A percentile compares a stretch with the other conserved stretches of the same genome.
Conservation (phyloP, 2,329 filamentous ascomycete species). For the Dendrostoma leiphaemia region DNA sequence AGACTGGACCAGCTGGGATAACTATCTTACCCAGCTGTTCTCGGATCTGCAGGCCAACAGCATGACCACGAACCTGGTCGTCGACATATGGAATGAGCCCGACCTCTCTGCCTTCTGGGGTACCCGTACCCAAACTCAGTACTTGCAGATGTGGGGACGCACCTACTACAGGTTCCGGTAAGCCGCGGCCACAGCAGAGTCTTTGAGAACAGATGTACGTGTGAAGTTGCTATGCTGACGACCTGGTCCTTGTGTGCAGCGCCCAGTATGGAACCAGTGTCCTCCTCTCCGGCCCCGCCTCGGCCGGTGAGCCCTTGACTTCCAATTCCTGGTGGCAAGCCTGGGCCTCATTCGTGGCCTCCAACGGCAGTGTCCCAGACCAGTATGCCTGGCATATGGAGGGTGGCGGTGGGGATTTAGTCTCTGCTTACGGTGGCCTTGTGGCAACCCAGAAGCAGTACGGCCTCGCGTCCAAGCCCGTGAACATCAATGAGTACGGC, state of each 20-base stretch:
- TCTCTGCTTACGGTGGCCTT: conserved; percentile 27
- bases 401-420: conserved; percentile 28
- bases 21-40: conserved; percentile 38
- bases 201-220: too few relatives aligned
- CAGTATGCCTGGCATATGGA: conserved; percentile 43
- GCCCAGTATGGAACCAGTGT: conserved; percentile 17
- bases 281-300: conserved; percentile 38
- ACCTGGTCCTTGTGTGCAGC: too few relatives aligned
- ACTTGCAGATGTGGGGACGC: conserved; percentile 34
- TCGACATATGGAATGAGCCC: conserved; percentile 56
- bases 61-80: conserved; percentile 35
- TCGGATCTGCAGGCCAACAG: conserved; percentile 33
- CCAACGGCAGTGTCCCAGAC: conserved; percentile 38
- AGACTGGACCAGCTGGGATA: conserved; percentile 44
- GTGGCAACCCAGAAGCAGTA: conserved; percentile 25
- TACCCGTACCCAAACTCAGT: conserved; percentile 37
- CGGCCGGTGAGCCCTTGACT: conserved; percentile 30
- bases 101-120: conserved; percentile 38
- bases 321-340: conserved; percentile 39
- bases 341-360: conserved; percentile 32
- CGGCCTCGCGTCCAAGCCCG: conserved; percentile 29
- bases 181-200: neutral
- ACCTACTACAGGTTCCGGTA: conserved; percentile 30
- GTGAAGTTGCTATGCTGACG: neutral
- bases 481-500: conserved; percentile 51